Conservation (phyloP, 163 green algal species). For the Scenedesmus sp. region DNA sequence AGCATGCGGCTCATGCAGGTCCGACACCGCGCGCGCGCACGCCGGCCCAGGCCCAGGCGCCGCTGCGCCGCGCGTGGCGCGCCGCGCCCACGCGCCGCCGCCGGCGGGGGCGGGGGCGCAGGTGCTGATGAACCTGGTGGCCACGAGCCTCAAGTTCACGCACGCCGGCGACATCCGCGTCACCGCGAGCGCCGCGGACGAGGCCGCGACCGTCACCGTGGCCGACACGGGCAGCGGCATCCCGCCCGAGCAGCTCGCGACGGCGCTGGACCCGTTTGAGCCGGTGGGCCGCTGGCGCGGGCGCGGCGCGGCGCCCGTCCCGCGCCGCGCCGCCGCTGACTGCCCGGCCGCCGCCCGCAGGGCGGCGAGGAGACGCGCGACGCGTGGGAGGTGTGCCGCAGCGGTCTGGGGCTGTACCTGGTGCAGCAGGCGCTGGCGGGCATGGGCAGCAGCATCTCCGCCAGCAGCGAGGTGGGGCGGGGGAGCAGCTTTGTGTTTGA, state of each 20-base stretch:
- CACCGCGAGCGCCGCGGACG: conserved; percentile 20
- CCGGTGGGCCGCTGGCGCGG: neutral
- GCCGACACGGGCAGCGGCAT: conserved; percentile 56
- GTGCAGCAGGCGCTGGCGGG: conserved; percentile 53
- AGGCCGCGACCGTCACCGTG: conserved; percentile 43
- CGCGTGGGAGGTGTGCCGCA: conserved; percentile 40
- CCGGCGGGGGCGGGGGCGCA: no score
- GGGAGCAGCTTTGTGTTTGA: conserved; percentile 44
- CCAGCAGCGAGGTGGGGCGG: conserved; percentile 19
- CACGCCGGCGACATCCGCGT: conserved; percentile 10
- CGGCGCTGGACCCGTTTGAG: conserved; percentile 31
- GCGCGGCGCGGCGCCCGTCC: neutral
- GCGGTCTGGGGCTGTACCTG: conserved; percentile 60
- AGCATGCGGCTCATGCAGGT: conserved; percentile 53
- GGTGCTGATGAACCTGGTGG: conserved; percentile 65
- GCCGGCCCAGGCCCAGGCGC: neutral
- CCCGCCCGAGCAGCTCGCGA: conserved; percentile 24
- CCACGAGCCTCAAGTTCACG: conserved; percentile 58
- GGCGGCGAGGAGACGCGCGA: no score
- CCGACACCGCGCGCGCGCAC: neutral
- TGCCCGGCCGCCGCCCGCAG: no score
- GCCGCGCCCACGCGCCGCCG: no score
- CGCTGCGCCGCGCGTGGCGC: neutral
- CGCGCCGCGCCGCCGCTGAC: no score
- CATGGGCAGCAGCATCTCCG: conserved; percentile 43